phyloP scores from a whole-genome alignment of 805 yeast genomes.

The Dipodascopsis tothii region DNA sequence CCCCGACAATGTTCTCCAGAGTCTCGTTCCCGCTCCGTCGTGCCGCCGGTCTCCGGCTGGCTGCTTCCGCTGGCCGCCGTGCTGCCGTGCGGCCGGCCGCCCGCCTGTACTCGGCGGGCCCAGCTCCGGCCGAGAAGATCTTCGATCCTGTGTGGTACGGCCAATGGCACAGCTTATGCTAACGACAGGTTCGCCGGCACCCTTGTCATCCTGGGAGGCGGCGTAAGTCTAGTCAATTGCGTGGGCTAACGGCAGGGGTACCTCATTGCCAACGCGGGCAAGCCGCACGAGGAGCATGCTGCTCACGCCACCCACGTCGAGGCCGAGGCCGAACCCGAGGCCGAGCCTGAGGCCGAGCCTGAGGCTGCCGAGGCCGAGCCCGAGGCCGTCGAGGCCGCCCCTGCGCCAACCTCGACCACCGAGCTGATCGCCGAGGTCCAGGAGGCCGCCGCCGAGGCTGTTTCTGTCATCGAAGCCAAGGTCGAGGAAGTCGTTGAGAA shows the following conservation, averaged over 20 bases:
- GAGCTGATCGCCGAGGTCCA: neutral
- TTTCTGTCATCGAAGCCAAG: neutral
- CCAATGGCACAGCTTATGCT: neutral
- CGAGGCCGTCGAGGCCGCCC: neutral
- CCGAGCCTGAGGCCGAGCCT: neutral
- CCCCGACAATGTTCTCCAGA: too few relatives aligned
- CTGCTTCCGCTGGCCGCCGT: too few relatives aligned
- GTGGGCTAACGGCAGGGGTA: neutral
- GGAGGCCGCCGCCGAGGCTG: neutral
- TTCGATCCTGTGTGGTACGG: neutral
- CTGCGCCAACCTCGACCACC: neutral
- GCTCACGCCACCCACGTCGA: neutral
- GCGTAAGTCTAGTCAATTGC: neutral
- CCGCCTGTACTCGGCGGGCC: neutral
- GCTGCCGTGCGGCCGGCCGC: too few relatives aligned
- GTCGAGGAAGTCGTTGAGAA: neutral
- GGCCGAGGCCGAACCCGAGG: neutral
- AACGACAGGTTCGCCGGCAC: neutral
- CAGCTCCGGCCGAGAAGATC: neutral
- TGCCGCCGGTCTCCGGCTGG: too few relatives aligned
- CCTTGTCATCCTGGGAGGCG: neutral
- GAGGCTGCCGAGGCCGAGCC: neutral
- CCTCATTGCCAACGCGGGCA: neutral
- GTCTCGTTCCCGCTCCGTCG: too few relatives aligned
- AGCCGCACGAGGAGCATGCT: neutral